phyloP scores from a whole-genome alignment of 257 asterid genomes.

The Knoxia roxburghii region DNA sequence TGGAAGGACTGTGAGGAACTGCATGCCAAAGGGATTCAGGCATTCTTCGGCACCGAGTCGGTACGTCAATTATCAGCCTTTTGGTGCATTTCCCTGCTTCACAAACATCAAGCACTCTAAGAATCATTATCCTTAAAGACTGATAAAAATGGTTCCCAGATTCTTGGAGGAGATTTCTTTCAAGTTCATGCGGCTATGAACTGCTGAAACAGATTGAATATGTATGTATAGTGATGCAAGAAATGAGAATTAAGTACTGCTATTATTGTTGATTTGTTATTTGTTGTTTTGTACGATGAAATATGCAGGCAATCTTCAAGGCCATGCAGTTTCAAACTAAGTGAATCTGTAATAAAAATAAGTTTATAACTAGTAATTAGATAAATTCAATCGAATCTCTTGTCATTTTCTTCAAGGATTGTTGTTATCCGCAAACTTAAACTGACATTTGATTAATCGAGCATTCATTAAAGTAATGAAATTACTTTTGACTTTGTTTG shows the following conservation, averaged over 20 bases:
- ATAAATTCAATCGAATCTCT: background rate
- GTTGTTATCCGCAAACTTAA: no score
- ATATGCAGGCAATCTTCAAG: background rate
- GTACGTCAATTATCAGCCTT: slow-evolving; percentile 46
- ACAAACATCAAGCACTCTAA: slow-evolving; percentile 15
- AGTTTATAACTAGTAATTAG: background rate
- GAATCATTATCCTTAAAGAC: background rate
- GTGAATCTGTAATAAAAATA: background rate
- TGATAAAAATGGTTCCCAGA: no score
- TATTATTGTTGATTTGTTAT: background rate
- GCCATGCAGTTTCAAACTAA: background rate
- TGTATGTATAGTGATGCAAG: background rate
- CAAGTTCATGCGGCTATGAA: background rate
- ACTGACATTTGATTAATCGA: no score
- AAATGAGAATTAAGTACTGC: background rate
- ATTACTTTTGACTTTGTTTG: no score
- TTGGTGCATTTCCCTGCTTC: slow-evolving; percentile 41
- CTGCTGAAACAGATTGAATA: background rate
- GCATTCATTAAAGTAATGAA: no score
- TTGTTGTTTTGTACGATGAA: no score
- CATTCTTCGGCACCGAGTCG: slow-evolving; percentile 89
- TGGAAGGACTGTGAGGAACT: slow-evolving; percentile 37
- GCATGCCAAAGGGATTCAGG: slow-evolving; percentile 70
- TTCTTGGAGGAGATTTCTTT: background rate
- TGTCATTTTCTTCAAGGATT: no score